phyloP scores from a whole-genome alignment of 23 red algal genomes.

The Gracilaria vermiculophylla region DNA sequence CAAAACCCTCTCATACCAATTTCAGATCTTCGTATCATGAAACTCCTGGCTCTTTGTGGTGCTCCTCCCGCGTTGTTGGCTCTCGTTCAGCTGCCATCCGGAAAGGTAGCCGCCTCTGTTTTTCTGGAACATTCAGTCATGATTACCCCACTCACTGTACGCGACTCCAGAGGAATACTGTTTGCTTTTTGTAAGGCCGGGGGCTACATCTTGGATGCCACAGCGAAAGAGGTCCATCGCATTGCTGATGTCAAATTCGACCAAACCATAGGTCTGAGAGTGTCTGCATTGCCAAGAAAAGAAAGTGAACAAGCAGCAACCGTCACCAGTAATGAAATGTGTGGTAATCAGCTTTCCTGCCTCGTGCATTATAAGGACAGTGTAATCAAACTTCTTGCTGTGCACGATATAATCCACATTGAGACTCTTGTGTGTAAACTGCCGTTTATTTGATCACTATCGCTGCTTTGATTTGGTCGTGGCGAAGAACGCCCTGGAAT shows the following conservation, averaged over 20 bases:
- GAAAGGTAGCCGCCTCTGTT: neutral
- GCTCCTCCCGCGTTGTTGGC: neutral
- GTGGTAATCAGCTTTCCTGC: neutral
- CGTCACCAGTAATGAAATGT: neutral
- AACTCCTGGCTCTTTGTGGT: neutral
- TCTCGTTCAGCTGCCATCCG: neutral
- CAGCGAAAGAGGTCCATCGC: neutral
- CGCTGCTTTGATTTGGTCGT: no score
- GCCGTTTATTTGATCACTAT: neutral
- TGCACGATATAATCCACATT: neutral
- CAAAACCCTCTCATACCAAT: neutral
- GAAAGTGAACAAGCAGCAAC: neutral
- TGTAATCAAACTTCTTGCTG: neutral
- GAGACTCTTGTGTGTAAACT: neutral
- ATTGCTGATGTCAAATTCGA: neutral
- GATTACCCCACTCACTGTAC: neutral
- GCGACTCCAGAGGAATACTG: neutral
- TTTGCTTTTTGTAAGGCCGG: neutral
- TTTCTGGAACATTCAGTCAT: slow-evolving; percentile 14
- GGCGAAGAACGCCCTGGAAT: no score
- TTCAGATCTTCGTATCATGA: neutral
- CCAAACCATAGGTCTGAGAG: neutral
- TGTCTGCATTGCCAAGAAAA: neutral
- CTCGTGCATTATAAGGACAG: neutral
- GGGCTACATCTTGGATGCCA: neutral